A percentile compares a stretch with the other conserved stretches of the same genome.
Evolutionary conservation across 441 rosid genomes (phyloP).

Genomic region (Populus tomentosa): DNA sequence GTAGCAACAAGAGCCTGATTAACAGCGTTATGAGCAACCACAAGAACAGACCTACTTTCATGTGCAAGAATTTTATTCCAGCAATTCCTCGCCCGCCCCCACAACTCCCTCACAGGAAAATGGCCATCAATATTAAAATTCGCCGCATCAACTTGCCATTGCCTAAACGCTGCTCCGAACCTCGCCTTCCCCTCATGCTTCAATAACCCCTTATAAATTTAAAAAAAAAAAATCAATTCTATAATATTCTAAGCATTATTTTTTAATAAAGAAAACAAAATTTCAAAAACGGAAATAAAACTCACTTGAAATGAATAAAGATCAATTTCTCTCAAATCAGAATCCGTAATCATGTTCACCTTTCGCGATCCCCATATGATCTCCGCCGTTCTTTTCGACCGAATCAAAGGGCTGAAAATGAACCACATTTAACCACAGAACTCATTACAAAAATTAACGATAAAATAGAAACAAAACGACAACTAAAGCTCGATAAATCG

Average conservation of each 20-base stretch:
- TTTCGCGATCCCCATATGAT: conserved; percentile 76
- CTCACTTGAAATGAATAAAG: conserved; percentile 64
- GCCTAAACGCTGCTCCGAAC: conserved; percentile 66
- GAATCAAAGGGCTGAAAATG: conserved; percentile 58
- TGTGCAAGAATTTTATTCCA: conserved; percentile 68
- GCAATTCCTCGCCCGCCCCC: conserved; percentile 72
- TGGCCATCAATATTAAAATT: conserved; percentile 83
- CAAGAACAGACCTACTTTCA: conserved; percentile 75
- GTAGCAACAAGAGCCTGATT: conserved; percentile 89
- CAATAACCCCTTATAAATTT: conserved; percentile 51
- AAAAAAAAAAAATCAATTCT: background rate
- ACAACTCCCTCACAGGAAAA: conserved; percentile 81
- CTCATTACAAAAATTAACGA: background rate
- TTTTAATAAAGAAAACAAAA: too few relatives aligned
- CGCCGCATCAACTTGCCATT: conserved; percentile 80
- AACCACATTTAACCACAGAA: background rate
- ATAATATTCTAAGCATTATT: too few relatives aligned
- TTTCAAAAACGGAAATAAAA: background rate
- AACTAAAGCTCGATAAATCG: background rate
- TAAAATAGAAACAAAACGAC: background rate
- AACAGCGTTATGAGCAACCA: conserved; percentile 96
- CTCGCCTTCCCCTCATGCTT: conserved; percentile 77
- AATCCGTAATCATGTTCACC: conserved; percentile 55
- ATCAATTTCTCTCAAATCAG: conserved; percentile 83
- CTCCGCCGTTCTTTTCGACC: conserved; percentile 85